Conservation (phyloP, 345 rosid species). For the Lepidium sativum region DNA sequence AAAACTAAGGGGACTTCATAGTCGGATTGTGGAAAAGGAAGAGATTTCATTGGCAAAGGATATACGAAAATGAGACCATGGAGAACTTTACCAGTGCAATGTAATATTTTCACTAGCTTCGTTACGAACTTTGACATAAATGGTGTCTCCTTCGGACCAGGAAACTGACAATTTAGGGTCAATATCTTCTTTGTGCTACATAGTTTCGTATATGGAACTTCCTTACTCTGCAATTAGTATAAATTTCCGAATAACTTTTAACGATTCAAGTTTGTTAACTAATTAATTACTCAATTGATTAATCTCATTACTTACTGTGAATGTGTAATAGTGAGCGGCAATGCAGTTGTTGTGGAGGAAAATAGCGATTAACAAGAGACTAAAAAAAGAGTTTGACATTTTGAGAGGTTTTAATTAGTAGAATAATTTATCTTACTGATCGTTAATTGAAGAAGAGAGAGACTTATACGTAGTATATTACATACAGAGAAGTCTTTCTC, state of each 20-base stretch:
- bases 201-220: constrained; percentile 24
- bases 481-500: not conserved
- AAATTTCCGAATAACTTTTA: not conserved
- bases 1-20: constrained; percentile 27
- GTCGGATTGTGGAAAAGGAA: constrained; percentile 28
- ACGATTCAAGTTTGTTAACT: not conserved
- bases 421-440: not conserved
- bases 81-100: constrained; percentile 37
- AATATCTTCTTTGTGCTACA: constrained; percentile 36
- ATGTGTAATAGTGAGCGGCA: constrained; percentile 1
- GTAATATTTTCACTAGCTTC: constrained; percentile 39
- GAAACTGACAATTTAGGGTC: constrained; percentile 34
- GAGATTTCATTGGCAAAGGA: not conserved
- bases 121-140: constrained; percentile 39
- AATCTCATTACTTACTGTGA: not conserved
- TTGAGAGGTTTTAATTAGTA: not conserved
- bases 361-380: not conserved
- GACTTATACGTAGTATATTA: not conserved
- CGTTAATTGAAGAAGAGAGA: not conserved
- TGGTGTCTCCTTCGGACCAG: constrained; percentile 43
- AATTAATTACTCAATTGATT: not conserved
- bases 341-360: constrained; percentile 3
- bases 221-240: constrained; percentile 17
- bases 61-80: constrained; percentile 31
- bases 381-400: not conserved